phyloP scores from a whole-genome alignment of 371 early-diverging fungal genomes.

The Circinella umbellata region DNA sequence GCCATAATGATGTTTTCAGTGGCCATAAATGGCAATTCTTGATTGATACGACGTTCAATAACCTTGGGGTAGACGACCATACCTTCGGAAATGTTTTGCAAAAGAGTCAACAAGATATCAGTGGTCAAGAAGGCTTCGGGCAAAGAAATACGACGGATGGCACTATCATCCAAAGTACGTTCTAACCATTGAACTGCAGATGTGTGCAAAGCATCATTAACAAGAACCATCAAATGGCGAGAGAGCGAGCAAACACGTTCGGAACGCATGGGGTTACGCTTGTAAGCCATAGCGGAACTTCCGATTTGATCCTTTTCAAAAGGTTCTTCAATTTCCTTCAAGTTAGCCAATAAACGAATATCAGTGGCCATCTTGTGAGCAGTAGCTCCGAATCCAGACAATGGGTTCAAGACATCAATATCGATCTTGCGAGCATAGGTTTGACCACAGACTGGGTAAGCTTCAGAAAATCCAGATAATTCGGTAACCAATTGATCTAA shows the following conservation, averaged over 20 bases:
- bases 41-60: conserved; percentile 87
- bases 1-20: conserved; percentile 99
- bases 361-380: conserved; percentile 98
- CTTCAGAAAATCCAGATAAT: conserved; percentile 83
- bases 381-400: conserved; percentile 94
- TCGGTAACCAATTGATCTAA: conserved; percentile 92
- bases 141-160: conserved; percentile 94
- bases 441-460: conserved; percentile 96
- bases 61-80: conserved; percentile 97
- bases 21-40: conserved; percentile 98
- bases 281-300: conserved; percentile 98
- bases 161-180: conserved; percentile 95
- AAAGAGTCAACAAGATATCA: conserved; percentile 90
- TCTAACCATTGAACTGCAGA: conserved; percentile 96
- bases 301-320: conserved; percentile 99
- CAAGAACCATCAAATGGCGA: conserved; percentile 95
- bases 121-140: conserved; percentile 98
- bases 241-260: conserved; percentile 96
- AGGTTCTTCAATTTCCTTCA: conserved; percentile 98
- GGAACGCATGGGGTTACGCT: conserved; percentile 99
- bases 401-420: conserved; percentile 85
- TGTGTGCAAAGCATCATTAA: conserved; percentile 88
- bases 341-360: conserved; percentile 92
- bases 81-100: conserved; percentile 96
- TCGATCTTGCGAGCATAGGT: conserved; percentile 98